Evolutionary conservation across 2,329 filamentous ascomycete species (phyloP).

Genomic region (Colletotrichum zoysiae): DNA sequence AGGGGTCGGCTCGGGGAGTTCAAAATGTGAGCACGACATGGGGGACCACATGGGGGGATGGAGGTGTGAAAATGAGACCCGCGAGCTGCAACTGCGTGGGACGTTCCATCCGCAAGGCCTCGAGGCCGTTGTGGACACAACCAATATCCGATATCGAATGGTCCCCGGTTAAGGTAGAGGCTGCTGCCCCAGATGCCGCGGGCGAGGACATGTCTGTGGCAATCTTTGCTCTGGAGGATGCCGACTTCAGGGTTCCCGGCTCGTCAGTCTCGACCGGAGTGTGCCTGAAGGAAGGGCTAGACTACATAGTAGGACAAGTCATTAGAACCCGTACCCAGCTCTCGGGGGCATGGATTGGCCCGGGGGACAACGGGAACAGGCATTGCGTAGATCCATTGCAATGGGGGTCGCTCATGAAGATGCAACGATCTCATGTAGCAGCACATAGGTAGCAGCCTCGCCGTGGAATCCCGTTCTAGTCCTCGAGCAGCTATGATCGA

Average conservation of each 20-base stretch:
- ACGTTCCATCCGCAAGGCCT: not conserved
- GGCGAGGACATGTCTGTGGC: slow-evolving; percentile 5
- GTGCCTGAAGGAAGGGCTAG: slow-evolving; percentile 14
- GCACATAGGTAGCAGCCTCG: slow-evolving; percentile 30
- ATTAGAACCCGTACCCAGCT: slow-evolving; percentile 29
- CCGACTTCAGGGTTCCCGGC: not conserved
- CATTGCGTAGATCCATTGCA: slow-evolving; percentile 19
- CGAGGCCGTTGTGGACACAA: not conserved
- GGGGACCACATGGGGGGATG: not conserved
- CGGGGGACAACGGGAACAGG: slow-evolving; percentile 16
- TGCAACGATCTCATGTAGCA: not conserved
- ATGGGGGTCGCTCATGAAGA: slow-evolving; percentile 1
- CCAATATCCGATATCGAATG: not conserved
- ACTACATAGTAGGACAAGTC: slow-evolving; percentile 1
- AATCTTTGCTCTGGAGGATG: slow-evolving; percentile 6
- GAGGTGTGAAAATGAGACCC: slow-evolving; percentile 21
- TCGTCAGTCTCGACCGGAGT: not conserved
- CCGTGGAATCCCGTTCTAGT: not conserved
- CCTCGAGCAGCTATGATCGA: slow-evolving; percentile 23
- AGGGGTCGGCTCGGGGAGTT: slow-evolving; percentile 8
- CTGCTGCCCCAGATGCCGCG: not conserved
- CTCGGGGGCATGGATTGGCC: not conserved
- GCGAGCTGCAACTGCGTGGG: slow-evolving; percentile 10
- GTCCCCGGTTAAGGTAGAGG: not conserved
- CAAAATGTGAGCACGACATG: not conserved